Percentiles rank a stretch among this genome's conserved stretches.
phyloP scores from a whole-genome alignment of 108 stramenopile species.

The Cyclotella choctawhatcheeana region DNA sequence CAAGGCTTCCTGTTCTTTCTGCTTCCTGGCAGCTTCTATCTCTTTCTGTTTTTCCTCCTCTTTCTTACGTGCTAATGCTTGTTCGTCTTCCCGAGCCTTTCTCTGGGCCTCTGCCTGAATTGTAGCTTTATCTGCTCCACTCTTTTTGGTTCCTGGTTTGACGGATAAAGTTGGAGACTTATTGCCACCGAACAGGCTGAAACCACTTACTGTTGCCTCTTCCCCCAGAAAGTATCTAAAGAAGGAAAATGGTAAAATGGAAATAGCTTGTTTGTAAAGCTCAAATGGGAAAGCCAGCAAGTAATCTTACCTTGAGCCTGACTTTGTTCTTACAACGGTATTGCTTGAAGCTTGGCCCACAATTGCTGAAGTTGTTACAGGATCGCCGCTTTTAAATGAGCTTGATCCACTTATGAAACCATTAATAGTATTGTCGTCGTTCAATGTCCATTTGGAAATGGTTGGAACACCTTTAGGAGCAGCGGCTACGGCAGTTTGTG shows the following conservation, averaged over 20 bases:
- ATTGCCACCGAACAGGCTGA: conserved; percentile 34
- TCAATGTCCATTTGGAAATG: conserved; percentile 58
- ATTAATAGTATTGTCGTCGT: conserved; percentile 58
- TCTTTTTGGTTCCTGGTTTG: neutral
- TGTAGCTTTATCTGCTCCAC: neutral
- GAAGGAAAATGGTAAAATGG: neutral
- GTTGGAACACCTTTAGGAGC: conserved; percentile 61
- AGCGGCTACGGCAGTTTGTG: neutral
- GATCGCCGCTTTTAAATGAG: conserved; percentile 52
- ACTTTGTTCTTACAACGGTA: conserved; percentile 52
- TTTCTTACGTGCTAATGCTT: neutral
- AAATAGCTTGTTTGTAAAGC: no score
- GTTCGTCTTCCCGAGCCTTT: conserved; percentile 25
- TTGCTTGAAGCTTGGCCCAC: conserved; percentile 40
- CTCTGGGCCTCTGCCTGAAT: conserved; percentile 27
- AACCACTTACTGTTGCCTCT: conserved; percentile 34
- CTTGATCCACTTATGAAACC: conserved; percentile 59
- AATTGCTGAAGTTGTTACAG: conserved; percentile 53
- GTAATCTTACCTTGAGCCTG: conserved; percentile 48
- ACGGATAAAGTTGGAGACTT: conserved; percentile 3
- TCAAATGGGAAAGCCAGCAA: no score
- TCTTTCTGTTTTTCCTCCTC: no score
- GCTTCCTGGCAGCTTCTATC: no score
- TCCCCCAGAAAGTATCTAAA: conserved; percentile 49
- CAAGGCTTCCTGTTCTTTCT: no score